Evolutionary conservation across 2,329 filamentous ascomycete species (phyloP).

Genomic region (Colletotrichum cereale): DNA sequence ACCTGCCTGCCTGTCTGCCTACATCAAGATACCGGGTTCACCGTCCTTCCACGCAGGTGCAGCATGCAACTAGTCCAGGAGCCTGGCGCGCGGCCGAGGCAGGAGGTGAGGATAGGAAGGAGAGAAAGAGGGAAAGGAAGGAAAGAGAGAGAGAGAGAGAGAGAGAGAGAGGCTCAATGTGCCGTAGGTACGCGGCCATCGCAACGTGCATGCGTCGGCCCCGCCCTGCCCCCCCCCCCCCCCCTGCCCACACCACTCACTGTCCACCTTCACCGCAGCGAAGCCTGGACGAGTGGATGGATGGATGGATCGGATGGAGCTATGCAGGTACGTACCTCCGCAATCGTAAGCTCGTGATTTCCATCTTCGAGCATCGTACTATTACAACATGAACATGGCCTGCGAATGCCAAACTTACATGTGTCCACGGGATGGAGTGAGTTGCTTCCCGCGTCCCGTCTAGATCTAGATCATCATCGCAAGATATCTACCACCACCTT

Average conservation of each 20-base stretch:
- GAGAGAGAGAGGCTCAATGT: conserved; percentile 25
- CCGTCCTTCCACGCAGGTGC: background rate
- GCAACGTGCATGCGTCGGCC: conserved; percentile 17
- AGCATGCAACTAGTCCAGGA: conserved; percentile 21
- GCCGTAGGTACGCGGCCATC: conserved; percentile 38
- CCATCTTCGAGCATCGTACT: background rate
- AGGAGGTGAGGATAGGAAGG: background rate
- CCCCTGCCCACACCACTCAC: background rate
- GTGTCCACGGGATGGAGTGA: background rate
- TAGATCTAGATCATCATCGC: background rate
- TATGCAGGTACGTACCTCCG: conserved; percentile 4
- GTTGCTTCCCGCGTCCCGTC: background rate
- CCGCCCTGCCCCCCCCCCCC: background rate
- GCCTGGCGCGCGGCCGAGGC: conserved; percentile 23
- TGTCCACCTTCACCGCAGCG: conserved; percentile 11
- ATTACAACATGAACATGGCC: background rate
- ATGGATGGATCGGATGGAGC: background rate
- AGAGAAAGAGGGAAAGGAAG: conserved; percentile 12
- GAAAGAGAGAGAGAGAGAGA: background rate
- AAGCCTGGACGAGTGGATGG: background rate
- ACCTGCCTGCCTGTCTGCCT: background rate
- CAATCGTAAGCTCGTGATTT: conserved; percentile 15
- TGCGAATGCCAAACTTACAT: background rate
- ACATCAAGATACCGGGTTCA: conserved; percentile 14
- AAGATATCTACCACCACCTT: background rate